Conservation (phyloP, 495 filamentous ascomycete species). For the Letharia columbiana region DNA sequence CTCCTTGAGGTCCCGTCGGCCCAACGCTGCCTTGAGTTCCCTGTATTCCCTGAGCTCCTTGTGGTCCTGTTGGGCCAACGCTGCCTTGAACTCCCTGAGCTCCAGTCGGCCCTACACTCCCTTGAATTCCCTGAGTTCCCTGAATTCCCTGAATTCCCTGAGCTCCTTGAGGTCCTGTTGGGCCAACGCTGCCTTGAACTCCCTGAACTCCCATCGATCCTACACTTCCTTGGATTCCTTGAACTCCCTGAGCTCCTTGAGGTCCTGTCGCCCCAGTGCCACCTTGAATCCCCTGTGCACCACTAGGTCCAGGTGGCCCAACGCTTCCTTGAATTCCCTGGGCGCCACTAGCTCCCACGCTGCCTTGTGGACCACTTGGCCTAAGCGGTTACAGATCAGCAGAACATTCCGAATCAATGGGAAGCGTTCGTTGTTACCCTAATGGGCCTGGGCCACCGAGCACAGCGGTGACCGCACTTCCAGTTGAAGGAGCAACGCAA, state of each 20-base stretch:
- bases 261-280: not conserved
- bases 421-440: not conserved
- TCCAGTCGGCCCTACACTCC: not conserved
- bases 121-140: not conserved
- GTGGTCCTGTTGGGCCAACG: not conserved
- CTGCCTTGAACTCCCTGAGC: not conserved
- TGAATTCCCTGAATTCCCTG: not conserved
- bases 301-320: constrained; percentile 7
- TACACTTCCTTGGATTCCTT: not conserved
- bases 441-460: not conserved
- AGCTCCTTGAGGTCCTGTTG: not conserved
- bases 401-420: not conserved
- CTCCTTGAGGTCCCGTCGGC: not conserved
- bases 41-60: not conserved
- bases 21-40: not conserved
- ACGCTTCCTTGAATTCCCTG: constrained; percentile 1
- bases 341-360: not conserved
- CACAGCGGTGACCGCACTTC: not conserved
- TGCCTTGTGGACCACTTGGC: constrained; percentile 10
- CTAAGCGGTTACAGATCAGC: not conserved
- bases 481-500: not conserved
- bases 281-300: not conserved
- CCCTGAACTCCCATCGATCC: constrained; percentile 3
- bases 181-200: not conserved
- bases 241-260: not conserved